These are phyloP conservation scores for Geotrichum siamense DNA, from an alignment of 1,139 yeast genomes.

Conservation along the genomic window DNA sequence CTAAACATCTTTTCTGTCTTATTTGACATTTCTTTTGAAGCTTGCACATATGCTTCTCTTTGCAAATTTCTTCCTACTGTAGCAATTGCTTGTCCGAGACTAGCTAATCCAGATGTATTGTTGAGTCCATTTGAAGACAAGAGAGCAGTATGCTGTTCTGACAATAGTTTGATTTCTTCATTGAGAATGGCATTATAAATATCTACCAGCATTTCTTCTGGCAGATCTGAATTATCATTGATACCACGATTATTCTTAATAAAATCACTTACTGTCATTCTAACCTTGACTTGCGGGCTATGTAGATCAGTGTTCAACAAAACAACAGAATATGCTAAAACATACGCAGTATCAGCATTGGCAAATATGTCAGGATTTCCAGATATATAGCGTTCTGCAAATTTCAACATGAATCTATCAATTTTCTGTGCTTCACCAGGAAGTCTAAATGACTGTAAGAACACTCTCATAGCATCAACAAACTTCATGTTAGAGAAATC, in stretches of 20 bases:
- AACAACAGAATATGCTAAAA: constrained; percentile 85
- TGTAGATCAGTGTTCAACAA: constrained; percentile 92
- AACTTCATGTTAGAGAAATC: constrained; percentile 64
- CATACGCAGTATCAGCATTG: constrained; percentile 90
- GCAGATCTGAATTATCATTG: constrained; percentile 82
- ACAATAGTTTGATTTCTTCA: constrained; percentile 81
- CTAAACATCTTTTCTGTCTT: constrained; percentile 85
- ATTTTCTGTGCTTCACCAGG: constrained; percentile 99
- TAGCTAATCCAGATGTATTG: constrained; percentile 32
- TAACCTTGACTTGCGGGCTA: constrained; percentile 72
- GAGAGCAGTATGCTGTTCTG: constrained; percentile 91
- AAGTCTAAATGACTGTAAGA: constrained; percentile 79
- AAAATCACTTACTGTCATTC: constrained; percentile 87
- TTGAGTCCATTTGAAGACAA: constrained; percentile 54
- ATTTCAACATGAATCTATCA: constrained; percentile 92
- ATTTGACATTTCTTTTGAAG: constrained; percentile 82
- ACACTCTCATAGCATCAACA: constrained; percentile 78
- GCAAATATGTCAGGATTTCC: constrained; percentile 87
- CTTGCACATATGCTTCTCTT: constrained; percentile 84
- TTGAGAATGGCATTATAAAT: constrained; percentile 70
- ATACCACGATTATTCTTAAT: constrained; percentile 81
- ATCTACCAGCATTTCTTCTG: constrained; percentile 58
- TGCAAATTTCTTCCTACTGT: constrained; percentile 65
- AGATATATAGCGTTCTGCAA: constrained; percentile 84
- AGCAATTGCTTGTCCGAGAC: constrained; percentile 49